Evolutionary conservation across 495 filamentous ascomycete species (phyloP).

Genomic region (Aspergillus funiculosus): DNA sequence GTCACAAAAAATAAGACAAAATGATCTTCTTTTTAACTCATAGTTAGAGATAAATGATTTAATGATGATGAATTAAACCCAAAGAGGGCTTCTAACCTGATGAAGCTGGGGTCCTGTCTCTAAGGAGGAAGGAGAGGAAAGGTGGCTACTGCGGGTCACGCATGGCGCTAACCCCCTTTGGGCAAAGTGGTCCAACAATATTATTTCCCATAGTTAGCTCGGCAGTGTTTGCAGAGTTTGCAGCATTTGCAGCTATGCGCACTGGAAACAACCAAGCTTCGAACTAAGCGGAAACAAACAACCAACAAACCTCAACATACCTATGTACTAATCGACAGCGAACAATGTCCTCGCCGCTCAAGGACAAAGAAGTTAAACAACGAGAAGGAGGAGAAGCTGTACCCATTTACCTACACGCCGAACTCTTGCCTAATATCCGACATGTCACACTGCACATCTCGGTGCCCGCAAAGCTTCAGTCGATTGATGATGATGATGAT

Average conservation of each 20-base stretch:
- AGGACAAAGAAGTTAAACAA: not conserved
- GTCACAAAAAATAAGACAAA: too few relatives aligned
- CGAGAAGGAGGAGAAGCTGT: not conserved
- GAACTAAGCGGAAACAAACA: not conserved
- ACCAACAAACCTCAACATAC: not conserved
- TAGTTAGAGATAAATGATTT: too few relatives aligned
- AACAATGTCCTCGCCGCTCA: not conserved
- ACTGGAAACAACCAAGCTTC: not conserved
- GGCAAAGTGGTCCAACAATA: too few relatives aligned
- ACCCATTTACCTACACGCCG: conserved; percentile 63
- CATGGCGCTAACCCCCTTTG: too few relatives aligned
- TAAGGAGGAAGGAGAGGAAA: too few relatives aligned
- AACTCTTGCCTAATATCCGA: conserved; percentile 80
- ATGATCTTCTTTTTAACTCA: too few relatives aligned
- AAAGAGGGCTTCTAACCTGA: too few relatives aligned
- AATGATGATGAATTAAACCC: too few relatives aligned
- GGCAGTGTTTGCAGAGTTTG: conserved; percentile 8
- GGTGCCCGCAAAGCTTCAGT: conserved; percentile 47
- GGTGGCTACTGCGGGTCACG: too few relatives aligned
- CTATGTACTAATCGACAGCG: not conserved
- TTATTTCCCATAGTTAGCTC: conserved; percentile 1
- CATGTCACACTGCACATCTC: conserved; percentile 72
- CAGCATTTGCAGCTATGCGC: not conserved
- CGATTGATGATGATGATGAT: conserved; percentile 16
- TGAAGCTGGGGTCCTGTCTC: too few relatives aligned